Evolutionary conservation across 257 asterid genomes (phyloP), one percentile per base, ranked within the genome.

Genomic region (Jacaranda copaia): DNA sequence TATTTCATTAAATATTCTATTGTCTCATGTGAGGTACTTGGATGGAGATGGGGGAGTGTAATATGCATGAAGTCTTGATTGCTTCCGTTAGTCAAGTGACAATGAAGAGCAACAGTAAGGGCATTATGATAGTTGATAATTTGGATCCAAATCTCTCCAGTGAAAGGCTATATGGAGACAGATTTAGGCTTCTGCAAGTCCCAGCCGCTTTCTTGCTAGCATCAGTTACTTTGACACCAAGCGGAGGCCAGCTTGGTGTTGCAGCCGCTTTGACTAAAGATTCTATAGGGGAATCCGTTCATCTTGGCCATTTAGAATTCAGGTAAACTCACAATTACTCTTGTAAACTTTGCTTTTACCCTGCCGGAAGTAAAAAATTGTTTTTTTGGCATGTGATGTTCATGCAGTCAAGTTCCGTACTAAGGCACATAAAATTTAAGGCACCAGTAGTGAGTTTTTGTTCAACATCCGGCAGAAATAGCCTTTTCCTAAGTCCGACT

Each of bases 31-130:
- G 80, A 94, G 98, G 87, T 95, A 86, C 87, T 74, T 95, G 94
- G 94, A 93, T 95, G 77, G 99, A 95, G 82, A 95, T 95, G 99
- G 85, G 84, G 83, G 97, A 93, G 84, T 95, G 90, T 68, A 91
- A 90, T 83, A 84, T 93, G 71, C 89, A 90, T 6, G 96, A 95
- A 51, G 94, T 91, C 40, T 81, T 95, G 85, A 87, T 89, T 42
- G 93, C 97, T 68, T 85, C 99, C 39, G 90, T 89, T 38, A 93
- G 97, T 85, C 99, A 93, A 78, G 91, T 95, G 55, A 90, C 91
- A 97, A 48, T 86, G 85, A 89, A 87, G 86, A 86, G 97, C 91
- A 93, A 87, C 4, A 92, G 80, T 39, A 95, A 93, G 90, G 88
- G 93, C 73, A 83, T 95, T 32, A 81, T 53, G 78, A 86, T 93